Percentiles rank a stretch among this genome's conserved stretches.
Evolutionary conservation across 768 basidiomycete genomes (phyloP).

Genomic region (Tylopilus intermedius): DNA sequence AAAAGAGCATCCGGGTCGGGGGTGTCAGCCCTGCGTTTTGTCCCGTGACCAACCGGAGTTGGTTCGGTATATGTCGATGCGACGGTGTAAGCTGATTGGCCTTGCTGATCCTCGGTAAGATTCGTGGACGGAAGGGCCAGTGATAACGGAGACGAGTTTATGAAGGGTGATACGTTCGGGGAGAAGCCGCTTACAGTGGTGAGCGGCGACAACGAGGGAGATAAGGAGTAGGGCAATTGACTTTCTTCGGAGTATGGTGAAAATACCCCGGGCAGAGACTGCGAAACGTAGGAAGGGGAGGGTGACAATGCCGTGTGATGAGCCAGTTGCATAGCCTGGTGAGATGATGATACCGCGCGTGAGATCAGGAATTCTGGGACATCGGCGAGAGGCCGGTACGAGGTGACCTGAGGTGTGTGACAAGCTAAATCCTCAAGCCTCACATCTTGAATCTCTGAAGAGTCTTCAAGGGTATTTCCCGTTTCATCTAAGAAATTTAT

Average conservation of each 20-base stretch:
- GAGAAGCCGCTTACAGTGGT: conserved; percentile 11
- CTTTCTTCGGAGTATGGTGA: not conserved
- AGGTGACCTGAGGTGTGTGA: not conserved
- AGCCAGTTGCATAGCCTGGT: not conserved
- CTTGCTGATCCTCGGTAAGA: not conserved
- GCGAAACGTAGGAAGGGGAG: not conserved
- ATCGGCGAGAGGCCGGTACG: not conserved
- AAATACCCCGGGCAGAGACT: not conserved
- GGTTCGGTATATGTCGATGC: not conserved
- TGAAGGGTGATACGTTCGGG: conserved; percentile 2
- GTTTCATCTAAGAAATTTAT: conserved; percentile 14
- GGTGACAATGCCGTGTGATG: not conserved
- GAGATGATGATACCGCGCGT: not conserved
- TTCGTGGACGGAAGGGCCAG: not conserved
- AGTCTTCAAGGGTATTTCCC: conserved; percentile 13
- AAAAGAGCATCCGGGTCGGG: conserved; percentile 1
- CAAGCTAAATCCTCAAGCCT: conserved; percentile 24
- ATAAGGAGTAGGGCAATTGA: not conserved
- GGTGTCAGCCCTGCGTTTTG: conserved; percentile 12
- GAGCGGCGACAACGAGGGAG: conserved; percentile 15
- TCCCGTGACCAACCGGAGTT: not conserved
- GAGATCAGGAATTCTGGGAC: not conserved
- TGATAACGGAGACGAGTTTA: not conserved
- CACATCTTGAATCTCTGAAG: conserved; percentile 1
- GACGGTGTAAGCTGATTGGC: not conserved